phyloP scores from a whole-genome alignment of 257 asterid genomes.

The Fraxinus excelsior region DNA sequence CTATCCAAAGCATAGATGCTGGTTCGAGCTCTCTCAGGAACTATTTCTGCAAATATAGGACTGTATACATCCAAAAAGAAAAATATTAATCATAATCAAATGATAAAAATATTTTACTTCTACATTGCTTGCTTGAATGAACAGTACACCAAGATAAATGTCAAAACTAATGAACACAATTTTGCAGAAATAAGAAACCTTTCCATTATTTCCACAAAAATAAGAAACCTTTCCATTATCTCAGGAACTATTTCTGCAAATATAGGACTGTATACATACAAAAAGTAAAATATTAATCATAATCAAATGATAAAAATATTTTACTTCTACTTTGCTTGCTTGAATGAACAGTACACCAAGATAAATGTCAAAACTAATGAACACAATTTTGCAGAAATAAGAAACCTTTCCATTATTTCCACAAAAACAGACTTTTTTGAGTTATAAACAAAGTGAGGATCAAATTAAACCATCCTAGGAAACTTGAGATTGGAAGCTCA shows the following conservation, averaged over 20 bases:
- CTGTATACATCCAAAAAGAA: constrained; percentile 35
- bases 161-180: background rate
- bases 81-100: background rate
- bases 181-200: background rate
- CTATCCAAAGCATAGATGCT: constrained; percentile 81
- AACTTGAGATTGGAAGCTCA: background rate
- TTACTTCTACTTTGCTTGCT: background rate
- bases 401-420: background rate
- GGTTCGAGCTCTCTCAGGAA: constrained; percentile 74
- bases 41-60: constrained; percentile 89
- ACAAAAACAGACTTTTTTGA: background rate
- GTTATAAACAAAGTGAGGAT: background rate
- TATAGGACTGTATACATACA: constrained; percentile 58
- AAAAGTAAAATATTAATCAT: background rate
- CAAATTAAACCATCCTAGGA: background rate
- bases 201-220: background rate
- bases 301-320: background rate
- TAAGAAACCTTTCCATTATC: too few species aligned
- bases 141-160: background rate
- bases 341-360: background rate
- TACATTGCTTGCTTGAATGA: background rate
- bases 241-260: constrained; percentile 88
- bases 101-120: too few species aligned
- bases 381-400: background rate
- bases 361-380: background rate